Base-by-base conservation (phyloP, 176 grass and related monocot genomes). In the Oryza longistaminata region DNA sequence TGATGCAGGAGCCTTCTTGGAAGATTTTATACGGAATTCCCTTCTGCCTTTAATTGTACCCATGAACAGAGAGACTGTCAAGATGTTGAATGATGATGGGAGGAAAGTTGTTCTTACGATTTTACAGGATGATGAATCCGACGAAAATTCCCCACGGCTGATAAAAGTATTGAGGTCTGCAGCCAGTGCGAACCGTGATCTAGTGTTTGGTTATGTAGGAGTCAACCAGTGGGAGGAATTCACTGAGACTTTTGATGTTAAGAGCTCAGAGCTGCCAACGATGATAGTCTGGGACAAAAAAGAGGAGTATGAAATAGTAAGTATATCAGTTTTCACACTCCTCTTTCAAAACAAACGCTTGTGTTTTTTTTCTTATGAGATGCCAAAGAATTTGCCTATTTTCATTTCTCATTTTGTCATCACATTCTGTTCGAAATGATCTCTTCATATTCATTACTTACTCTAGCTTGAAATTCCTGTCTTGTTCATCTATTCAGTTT, bases 171-270 rank as follows among this genome's bases (percentile, higher is more conserved):
- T 99, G 66, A 95, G 90, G 75, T 89, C 96, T 71, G 96, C 91
- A 49, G 91, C 91, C 73, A 89, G 61, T 84, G 88, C 91, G 84
- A 99, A 99, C 70, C 91, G 89, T 83, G 93, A 96, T 82, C 87
- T 99, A 37, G 86, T 99, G 43, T 99, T 99, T 73, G 91, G 93
- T 74, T 96, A 93, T 71, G 87, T 96, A 62, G 96, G 96, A 25
- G 79, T 89, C 74, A 81, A 95, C 48, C 96, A 99, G 35, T 99
- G 91, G 91, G 91, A 81, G 44, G 96, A 99, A 50, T 94, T 99
- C 81, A 90, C 86, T 0, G 79, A 89, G 70, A 80, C 88, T 83
- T 99, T 96, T 71, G 88, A 95, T 83, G 49, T 90, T 3, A 90
- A 94, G 88, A 64, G 43, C 62, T 83, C 81, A 19, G 67, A 86